A percentile compares a stretch with the other conserved stretches of the same genome.
Conservation (phyloP, 2,329 filamentous ascomycete genomes). For the Neofusicoccum sp. region DNA sequence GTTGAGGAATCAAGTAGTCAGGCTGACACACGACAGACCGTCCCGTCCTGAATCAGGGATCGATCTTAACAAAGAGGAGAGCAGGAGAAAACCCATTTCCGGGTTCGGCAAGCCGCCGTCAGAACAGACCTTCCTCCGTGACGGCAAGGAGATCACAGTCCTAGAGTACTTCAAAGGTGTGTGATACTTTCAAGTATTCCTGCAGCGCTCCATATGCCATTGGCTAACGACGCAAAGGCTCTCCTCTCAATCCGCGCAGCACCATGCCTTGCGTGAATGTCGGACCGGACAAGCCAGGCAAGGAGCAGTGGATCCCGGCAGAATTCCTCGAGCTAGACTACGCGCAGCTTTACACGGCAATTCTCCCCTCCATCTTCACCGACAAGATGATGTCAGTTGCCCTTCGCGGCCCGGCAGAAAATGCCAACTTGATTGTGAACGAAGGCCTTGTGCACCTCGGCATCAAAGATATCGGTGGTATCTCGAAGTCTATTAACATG, state of each 20-base stretch:
- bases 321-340: background rate
- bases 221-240: too few relatives aligned
- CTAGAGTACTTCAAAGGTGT: conserved; percentile 4
- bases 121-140: background rate
- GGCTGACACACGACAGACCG: conserved; percentile 15
- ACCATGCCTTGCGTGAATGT: background rate
- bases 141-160: background rate
- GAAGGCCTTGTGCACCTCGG: conserved; percentile 18
- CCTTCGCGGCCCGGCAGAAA: background rate
- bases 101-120: background rate
- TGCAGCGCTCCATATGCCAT: too few relatives aligned
- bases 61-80: background rate
- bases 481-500: background rate
- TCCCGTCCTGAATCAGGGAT: background rate
- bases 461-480: background rate
- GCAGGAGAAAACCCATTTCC: background rate
- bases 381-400: conserved; percentile 16
- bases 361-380: background rate
- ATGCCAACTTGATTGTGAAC: conserved; percentile 11
- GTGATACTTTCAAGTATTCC: too few relatives aligned
- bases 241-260: background rate
- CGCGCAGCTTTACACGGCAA: background rate
- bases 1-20: conserved; percentile 18
- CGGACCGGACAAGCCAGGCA: background rate
- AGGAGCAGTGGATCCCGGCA: conserved; percentile 9